phyloP scores from a whole-genome alignment of 202 grass and related monocot species.

The Saccharum hybrid region DNA sequence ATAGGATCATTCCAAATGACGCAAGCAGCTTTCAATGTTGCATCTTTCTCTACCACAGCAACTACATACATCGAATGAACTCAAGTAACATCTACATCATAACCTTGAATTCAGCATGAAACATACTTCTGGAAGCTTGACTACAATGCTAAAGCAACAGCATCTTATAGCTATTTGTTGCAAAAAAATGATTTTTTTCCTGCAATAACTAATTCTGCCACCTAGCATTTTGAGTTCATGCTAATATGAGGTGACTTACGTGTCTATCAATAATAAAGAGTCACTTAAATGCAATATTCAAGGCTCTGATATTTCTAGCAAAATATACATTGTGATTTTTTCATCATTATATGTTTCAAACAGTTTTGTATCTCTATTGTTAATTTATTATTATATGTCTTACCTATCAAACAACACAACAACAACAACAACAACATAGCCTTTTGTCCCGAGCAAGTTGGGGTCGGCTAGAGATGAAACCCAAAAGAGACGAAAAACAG shows the following conservation, averaged over 20 bases:
- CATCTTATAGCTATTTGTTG: constrained; percentile 17
- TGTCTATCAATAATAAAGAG: constrained; percentile 18
- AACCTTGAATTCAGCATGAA: constrained; percentile 24
- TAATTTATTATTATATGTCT: background rate
- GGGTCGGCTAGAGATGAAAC: no score
- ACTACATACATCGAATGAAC: background rate
- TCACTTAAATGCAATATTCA: constrained; percentile 23
- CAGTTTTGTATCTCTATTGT: background rate
- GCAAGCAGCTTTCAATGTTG: background rate
- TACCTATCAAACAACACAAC: no score
- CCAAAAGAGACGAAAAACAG: no score
- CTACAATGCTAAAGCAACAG: background rate
- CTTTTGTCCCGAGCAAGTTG: no score
- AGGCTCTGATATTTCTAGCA: constrained; percentile 27
- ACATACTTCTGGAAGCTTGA: constrained; percentile 22
- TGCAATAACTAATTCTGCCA: constrained; percentile 24
- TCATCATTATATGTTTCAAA: background rate
- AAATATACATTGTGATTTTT: constrained; percentile 2
- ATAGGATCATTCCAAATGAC: background rate
- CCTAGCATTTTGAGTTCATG: background rate
- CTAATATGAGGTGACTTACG: constrained; percentile 13
- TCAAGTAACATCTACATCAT: constrained; percentile 20
- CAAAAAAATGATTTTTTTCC: background rate
- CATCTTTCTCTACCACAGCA: constrained; percentile 29
- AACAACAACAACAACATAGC: no score